Evolutionary conservation across 352 stramenopile genomes (phyloP).

Genomic region (Phytophthora sp.): DNA sequence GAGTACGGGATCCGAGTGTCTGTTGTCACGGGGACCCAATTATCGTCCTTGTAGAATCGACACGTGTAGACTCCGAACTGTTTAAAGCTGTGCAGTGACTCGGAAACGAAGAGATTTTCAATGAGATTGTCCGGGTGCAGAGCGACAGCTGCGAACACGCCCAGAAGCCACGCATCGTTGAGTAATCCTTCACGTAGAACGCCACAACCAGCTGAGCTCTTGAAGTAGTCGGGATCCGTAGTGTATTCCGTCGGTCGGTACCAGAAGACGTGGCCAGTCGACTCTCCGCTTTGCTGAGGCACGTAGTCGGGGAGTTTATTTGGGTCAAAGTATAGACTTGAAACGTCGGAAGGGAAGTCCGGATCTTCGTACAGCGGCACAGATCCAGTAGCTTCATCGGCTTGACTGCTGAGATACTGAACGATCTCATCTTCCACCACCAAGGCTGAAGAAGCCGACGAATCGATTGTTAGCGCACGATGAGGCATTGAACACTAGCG

Average conservation of each 20-base stretch:
- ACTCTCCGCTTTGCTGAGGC: slow-evolving; percentile 21
- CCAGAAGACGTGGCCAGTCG: slow-evolving; percentile 47
- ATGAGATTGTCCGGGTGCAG: slow-evolving; percentile 86
- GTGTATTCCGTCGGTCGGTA: slow-evolving; percentile 78
- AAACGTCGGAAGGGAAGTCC: slow-evolving; percentile 51
- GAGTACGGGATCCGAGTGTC: slow-evolving; percentile 87
- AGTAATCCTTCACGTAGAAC: slow-evolving; percentile 65
- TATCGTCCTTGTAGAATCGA: slow-evolving; percentile 92
- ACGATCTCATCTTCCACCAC: slow-evolving; percentile 59
- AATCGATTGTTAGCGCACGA: slow-evolving; percentile 20
- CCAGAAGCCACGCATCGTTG: slow-evolving; percentile 87
- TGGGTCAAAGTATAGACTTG: slow-evolving; percentile 64
- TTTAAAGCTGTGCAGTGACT: slow-evolving; percentile 80
- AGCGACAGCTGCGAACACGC: slow-evolving; percentile 83
- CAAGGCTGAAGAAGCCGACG: slow-evolving; percentile 21
- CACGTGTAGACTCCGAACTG: slow-evolving; percentile 90
- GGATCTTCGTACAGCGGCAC: slow-evolving; percentile 61
- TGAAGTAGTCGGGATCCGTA: slow-evolving; percentile 88
- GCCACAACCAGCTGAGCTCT: slow-evolving; percentile 62
- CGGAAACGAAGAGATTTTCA: slow-evolving; percentile 91
- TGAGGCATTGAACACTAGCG: slow-evolving; percentile 23
- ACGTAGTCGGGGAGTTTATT: slow-evolving; percentile 71
- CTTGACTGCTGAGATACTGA: slow-evolving; percentile 38
- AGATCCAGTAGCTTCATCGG: slow-evolving; percentile 19
- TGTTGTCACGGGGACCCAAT: slow-evolving; percentile 89